Evolutionary conservation across 805 yeast genomes (phyloP), one percentile per base, ranked within the genome.

Genomic region (Zygotorulaspora chibaensis): DNA sequence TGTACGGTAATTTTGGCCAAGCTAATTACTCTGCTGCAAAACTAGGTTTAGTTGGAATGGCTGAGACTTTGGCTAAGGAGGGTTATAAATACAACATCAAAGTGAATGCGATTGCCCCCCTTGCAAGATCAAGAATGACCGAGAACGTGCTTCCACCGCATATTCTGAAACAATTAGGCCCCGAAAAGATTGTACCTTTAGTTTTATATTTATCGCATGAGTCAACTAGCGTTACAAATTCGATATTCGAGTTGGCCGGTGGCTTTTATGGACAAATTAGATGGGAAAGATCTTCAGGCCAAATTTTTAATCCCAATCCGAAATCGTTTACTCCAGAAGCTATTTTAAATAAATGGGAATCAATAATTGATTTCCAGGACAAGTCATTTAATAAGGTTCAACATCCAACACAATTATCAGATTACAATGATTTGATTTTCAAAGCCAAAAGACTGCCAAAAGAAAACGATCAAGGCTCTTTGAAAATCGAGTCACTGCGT

Each of bases 1-100:
- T 91, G 54, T 91, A 84, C 65, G 99, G 99, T 51, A 89, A 89
- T 70, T 91, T 90, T 69, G 99, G 99, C 40, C 99, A 91, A 71
- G 80, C 96, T 34, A 91, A 91, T 71, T 91, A 91, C 70, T 82
- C 96, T 1, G 90, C 96, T 25, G 97, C 96, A 17, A 91, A 91
- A 68, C 72, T 86, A 51, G 98, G 87, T 13, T 72, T 89, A 43
- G 86, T 91, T 46, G 98, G 97, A 9, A 80, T 91, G 57, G 84
- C 95, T 38, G 96, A 91, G 68, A 89, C 97, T 8, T 77, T 90
- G 61, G 96, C 97, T 20, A 90, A 88, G 70, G 99, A 91, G 70
- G 99, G 99, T 55, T 77, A 66, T 42, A 87, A 77, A 63, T 80
- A 85, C 71, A 88, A 89, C 70, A 91, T 91, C 63, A 72, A 73